Base-by-base conservation (phyloP, 176 grass and related monocot genomes). In the Oryza nivara region DNA sequence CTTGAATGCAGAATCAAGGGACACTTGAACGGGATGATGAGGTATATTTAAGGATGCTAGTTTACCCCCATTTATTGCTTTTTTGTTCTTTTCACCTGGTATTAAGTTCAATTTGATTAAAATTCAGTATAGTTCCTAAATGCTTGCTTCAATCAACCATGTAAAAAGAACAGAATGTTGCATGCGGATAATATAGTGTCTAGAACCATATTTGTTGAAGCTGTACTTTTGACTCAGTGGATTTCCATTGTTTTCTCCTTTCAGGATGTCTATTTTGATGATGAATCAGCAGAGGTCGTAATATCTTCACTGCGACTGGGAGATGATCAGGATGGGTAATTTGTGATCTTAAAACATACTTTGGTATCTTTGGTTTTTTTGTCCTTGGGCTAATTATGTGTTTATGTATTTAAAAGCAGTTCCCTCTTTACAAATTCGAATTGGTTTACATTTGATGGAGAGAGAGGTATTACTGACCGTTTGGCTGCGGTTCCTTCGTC, bases 221-320 rank as follows among this genome's bases (percentile, higher is more conserved):
- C 67, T 67, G 70, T 81, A 11, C 44, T 45, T 80, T 19, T 85
- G 69, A 82, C 22, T 85, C 63, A 82, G 13, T 69, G 14, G n/a
- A 68, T 40, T 58, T 79, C 25, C 80, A 46, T 75, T 10, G 15
- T 61, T 36, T 38, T 73, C 16, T 52, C 65, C 52, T 68, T 73
- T 74, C 84, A 99, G 97, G 97, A 99, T 88, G 97, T 96, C 83
- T 99, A 99, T 80, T 99, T 96, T 77, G 92, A 96, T 91, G 91
- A 99, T 22, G 93, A 99, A 80, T 96, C 92, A 82, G 97, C 93
- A 68, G 93, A 99, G 76, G 93, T 99, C 26, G 93, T 99, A 49
- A 99, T 99, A 86, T 94, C 88, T 70, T 94, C 93, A 47, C 80
- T 99, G 35, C 89, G 90, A 70, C 46, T 99, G 75, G 94, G 97